Evolutionary conservation across 2,329 filamentous ascomycete species (phyloP).

Genomic region (Exophiala alcalophila): DNA sequence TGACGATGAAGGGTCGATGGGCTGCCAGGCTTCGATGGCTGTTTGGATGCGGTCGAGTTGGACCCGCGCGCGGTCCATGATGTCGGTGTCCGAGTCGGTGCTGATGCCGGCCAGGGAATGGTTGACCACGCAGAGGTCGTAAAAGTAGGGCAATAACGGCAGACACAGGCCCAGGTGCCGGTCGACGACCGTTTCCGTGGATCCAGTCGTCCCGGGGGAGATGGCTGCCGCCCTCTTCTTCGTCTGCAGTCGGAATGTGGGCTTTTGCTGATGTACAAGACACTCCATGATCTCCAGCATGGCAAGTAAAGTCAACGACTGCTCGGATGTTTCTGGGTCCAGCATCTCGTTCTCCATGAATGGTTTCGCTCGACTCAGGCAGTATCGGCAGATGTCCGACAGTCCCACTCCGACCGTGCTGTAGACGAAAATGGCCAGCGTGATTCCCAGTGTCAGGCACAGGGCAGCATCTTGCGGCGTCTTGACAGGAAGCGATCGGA

Average conservation of each 20-base stretch:
- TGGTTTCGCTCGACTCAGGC: conserved; percentile 11
- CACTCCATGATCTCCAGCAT: conserved; percentile 17
- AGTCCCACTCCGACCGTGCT: conserved; percentile 11
- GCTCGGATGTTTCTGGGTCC: conserved; percentile 3
- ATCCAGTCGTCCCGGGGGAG: background rate
- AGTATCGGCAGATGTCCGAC: conserved; percentile 16
- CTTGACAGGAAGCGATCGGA: conserved; percentile 11
- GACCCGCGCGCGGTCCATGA: conserved; percentile 1
- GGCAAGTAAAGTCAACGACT: conserved; percentile 11
- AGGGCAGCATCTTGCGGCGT: conserved; percentile 12
- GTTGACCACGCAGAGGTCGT: conserved; percentile 18
- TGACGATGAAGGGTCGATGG: conserved; percentile 3
- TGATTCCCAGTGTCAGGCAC: conserved; percentile 13
- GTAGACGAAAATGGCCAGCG: conserved; percentile 11
- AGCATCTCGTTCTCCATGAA: conserved; percentile 6
- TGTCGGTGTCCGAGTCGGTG: background rate
- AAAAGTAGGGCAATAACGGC: conserved; percentile 14
- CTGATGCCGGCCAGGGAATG: conserved; percentile 10
- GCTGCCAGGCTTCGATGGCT: conserved; percentile 11
- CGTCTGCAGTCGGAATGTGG: conserved; percentile 10
- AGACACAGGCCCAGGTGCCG: conserved; percentile 16
- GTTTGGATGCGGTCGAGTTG: conserved; percentile 10
- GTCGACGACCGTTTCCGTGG: no score
- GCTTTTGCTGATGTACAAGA: conserved; percentile 12
- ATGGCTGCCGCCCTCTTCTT: no score